Evolutionary conservation across 306 rosid species (phyloP).

Genomic region (Leucaena leucocephala): DNA sequence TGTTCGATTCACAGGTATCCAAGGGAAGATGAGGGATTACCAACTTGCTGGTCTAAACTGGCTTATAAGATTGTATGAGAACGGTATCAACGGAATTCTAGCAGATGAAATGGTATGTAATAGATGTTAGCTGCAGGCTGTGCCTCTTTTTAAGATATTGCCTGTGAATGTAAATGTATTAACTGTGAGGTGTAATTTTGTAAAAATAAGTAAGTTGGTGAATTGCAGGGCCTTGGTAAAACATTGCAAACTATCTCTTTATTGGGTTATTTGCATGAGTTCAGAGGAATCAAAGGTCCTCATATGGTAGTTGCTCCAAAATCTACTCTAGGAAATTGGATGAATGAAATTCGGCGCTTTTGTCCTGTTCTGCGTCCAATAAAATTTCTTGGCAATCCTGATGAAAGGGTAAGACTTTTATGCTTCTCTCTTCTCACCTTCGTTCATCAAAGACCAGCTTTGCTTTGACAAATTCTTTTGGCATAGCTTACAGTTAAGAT

Average conservation of each 20-base stretch:
- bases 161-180: neutral
- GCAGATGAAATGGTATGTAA: constrained; percentile 95
- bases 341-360: constrained; percentile 97
- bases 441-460: neutral
- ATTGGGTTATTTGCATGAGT: constrained; percentile 91
- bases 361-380: constrained; percentile 85
- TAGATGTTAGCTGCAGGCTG: neutral
- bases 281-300: constrained; percentile 90
- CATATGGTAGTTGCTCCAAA: constrained; percentile 99
- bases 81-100: constrained; percentile 97
- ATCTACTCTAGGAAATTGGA: constrained; percentile 99
- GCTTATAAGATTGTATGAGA: constrained; percentile 94
- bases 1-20: constrained; percentile 65
- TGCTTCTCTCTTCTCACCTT: neutral
- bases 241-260: constrained; percentile 95
- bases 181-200: constrained; percentile 25
- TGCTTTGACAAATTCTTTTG: constrained; percentile 25
- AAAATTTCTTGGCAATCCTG: constrained; percentile 97
- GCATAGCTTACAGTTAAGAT: neutral
- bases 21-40: constrained; percentile 98
- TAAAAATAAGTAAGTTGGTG: constrained; percentile 11
- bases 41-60: constrained; percentile 98
- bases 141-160: constrained; percentile 2
- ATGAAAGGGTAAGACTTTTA: constrained; percentile 80
- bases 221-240: constrained; percentile 91